Evolutionary conservation across 2,329 filamentous ascomycete species (phyloP).

Genomic region (Colletotrichum sp.): DNA sequence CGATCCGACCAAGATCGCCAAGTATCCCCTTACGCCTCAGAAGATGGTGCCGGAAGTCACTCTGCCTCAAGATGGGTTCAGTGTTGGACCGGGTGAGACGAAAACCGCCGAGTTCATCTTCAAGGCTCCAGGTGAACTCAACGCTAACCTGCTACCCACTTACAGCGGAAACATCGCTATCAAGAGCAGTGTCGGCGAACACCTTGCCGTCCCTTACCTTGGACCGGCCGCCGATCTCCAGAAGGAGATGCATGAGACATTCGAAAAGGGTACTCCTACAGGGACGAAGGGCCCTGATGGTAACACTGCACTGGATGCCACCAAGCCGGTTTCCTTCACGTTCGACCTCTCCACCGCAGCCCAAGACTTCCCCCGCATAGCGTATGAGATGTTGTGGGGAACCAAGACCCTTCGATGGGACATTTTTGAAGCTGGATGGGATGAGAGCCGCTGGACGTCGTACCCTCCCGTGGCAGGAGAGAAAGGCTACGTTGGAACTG

Average conservation of each 20-base stretch:
- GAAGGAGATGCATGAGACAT: neutral
- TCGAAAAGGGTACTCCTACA: neutral
- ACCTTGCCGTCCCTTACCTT: slow-evolving; percentile 35
- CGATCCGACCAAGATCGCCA: slow-evolving; percentile 5
- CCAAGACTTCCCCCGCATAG: slow-evolving; percentile 29
- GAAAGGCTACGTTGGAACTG: slow-evolving; percentile 38
- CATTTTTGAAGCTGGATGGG: slow-evolving; percentile 44
- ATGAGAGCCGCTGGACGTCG: slow-evolving; percentile 39
- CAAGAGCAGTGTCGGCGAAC: slow-evolving; percentile 33
- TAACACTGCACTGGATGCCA: neutral
- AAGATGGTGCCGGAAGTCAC: neutral
- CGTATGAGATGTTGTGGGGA: slow-evolving; percentile 23
- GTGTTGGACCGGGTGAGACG: neutral
- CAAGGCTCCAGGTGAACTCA: neutral
- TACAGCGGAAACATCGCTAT: slow-evolving; percentile 38
- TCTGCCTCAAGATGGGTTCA: neutral
- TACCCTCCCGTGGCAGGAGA: slow-evolving; percentile 43
- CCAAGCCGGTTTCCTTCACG: slow-evolving; percentile 19
- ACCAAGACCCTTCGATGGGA: slow-evolving; percentile 30
- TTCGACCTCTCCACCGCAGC: slow-evolving; percentile 25
- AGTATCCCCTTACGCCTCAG: neutral
- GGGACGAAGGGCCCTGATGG: slow-evolving; percentile 6
- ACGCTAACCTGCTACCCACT: slow-evolving; percentile 30
- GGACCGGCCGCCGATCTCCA: slow-evolving; percentile 13
- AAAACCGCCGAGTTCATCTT: slow-evolving; percentile 2